Evolutionary conservation across 139 green algal species (phyloP), one percentile per base, ranked within the genome.

Genomic region (Chlamydomonas schloesseri): DNA sequence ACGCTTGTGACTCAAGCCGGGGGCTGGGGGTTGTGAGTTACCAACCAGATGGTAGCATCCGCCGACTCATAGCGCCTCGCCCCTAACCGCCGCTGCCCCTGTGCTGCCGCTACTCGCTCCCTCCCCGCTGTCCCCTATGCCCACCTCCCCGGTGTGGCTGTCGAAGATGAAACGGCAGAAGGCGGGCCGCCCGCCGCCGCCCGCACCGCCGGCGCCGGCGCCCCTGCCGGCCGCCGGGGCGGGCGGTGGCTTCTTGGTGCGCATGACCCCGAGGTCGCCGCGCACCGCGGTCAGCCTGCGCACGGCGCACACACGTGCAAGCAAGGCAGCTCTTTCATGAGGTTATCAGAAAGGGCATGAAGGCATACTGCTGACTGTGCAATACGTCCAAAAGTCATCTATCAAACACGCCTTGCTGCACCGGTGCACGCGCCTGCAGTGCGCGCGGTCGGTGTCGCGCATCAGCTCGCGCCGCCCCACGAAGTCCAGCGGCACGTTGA

Each of bases 131-230:
- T 1, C 33, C 17, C 18, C 33, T 33, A 31, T 29, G 14, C 79
- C 29, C 64, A 79, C 81, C 34, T 50, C 46, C 21, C 81, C 81
- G 2, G 55, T 78, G 69, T 79, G 53, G 18, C 20, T 80, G 70
- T 87, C 81, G 33, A 72, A 87, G 8, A 87, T 62, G 55, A 60
- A 87, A 70, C 81, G 81, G 34, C 28, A 72, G 81, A 72, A 87
- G 15, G 69, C 81, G 3, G 53, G 81, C 37, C 34, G 33, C 6
- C 31, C 2, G 29, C 23, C 69, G 8, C 34, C 13, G n/a, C 23
- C 69, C 23, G 65, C 5, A 5, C 68, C 34, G 0, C 50, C 67
- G 26, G 11, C 36, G 80, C 11, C n/a, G 6, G n/a, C n/a, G n/a
- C n/a, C n/a, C n/a, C n/a, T n/a, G n/a, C n/a, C n/a, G n/a, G n/a